Conservation (phyloP, 768 basidiomycete species). For the Mycena epipterygia region DNA sequence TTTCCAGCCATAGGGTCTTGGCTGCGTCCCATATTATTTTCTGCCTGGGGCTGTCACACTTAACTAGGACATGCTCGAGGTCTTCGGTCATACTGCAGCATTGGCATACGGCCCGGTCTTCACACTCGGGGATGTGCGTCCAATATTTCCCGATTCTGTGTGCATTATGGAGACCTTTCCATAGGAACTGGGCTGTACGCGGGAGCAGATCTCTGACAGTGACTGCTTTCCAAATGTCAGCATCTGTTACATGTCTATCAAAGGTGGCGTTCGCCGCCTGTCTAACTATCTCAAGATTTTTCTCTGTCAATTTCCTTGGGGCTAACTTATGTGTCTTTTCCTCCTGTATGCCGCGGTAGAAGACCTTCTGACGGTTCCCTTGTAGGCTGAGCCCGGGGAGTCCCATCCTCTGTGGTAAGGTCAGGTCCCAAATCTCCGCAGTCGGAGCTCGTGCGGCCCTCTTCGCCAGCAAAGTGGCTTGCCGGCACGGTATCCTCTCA, state of each 20-base stretch:
- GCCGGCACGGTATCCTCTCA: not conserved
- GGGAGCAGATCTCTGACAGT: not conserved
- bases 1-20: constrained; percentile 15
- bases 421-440: not conserved
- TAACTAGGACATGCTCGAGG: constrained; percentile 29
- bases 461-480: not conserved
- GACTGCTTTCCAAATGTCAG: too few species aligned
- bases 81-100: constrained; percentile 14
- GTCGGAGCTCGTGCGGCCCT: not conserved
- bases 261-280: not conserved
- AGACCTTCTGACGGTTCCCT: not conserved
- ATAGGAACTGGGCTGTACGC: constrained; percentile 8
- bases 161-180: constrained; percentile 31
- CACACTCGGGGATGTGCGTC: constrained; percentile 5
- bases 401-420: not conserved
- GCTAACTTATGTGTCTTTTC: not conserved
- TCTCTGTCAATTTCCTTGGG: not conserved
- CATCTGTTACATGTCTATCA: not conserved
- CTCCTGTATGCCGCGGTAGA: constrained; percentile 13
- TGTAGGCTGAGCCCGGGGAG: not conserved
- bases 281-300: not conserved
- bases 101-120: constrained; percentile 13
- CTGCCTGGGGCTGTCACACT: constrained; percentile 21
- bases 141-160: constrained; percentile 31
- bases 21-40: constrained; percentile 25